Evolutionary conservation across 2,329 filamentous ascomycete genomes (phyloP), one percentile per base, ranked within the genome.

Genomic region (Pseudophaeomoniella oleicola): DNA sequence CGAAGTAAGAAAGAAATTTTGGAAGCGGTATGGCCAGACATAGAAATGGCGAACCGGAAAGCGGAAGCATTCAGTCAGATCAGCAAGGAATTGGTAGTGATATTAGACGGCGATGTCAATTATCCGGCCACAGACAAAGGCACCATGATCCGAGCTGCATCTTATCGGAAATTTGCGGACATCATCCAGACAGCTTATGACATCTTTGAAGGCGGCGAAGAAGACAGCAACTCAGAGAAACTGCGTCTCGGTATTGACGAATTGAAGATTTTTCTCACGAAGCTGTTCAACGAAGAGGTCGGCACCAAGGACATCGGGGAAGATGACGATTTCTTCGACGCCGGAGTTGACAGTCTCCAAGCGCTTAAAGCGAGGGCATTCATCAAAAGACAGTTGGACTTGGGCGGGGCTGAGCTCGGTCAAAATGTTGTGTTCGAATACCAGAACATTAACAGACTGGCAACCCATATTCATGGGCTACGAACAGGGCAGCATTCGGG

Each of bases 31-130:
- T 60, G 55, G 57, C 56, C 59, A 0, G 43, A 45, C 1, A 43
- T 66, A 9, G 47, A 58, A 27, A 41, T 49, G 2, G 60, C 60
- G 16, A 66, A 67, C 38, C 38, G 39, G 2, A 48, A 52, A 2
- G 55, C 60, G 3, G 62, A 66, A 31, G 51, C 53, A 13, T 62
- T 63, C 39, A 58, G 60, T 1, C 61, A 61, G 30, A 57, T 66
- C 12, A 51, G 60, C 14, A 6, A 10, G 13, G 44, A 49, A 15
- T 47, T 50, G 47, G 42, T 50, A 13, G 37, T 38, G 15, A 40
- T 49, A 4, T 36, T 50, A 14, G 42, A 45, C 14, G 30, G 41
- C 0, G 41, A 48, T 29, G 34, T 41, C 2, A 32, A 31, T 0
- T 49, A 45, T 16, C 42, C 42, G 1, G 46, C 44, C 19, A 50